phyloP scores from a whole-genome alignment of 495 filamentous ascomycete species.

The Neurospora sp. region DNA sequence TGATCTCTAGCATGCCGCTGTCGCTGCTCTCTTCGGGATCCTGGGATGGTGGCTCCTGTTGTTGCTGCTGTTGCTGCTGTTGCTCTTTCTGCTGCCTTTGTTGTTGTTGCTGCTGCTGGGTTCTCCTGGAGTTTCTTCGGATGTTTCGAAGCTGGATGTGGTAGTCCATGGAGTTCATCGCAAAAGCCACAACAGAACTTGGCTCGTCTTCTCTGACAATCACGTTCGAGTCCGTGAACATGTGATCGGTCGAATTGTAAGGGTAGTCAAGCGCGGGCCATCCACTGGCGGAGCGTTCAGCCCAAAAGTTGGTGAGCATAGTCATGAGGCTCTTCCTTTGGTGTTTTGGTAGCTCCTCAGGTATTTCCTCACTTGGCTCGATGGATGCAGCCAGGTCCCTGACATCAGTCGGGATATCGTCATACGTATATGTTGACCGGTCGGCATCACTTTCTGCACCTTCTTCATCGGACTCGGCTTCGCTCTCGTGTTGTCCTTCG shows the following conservation, averaged over 20 bases:
- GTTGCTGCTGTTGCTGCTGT: conserved; percentile 32
- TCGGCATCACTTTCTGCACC: conserved; percentile 64
- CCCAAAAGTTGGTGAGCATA: conserved; percentile 95
- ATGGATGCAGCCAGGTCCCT: conserved; percentile 52
- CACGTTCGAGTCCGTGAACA: conserved; percentile 95
- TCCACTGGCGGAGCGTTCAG: conserved; percentile 88
- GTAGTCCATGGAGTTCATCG: conserved; percentile 78
- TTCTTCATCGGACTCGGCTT: conserved; percentile 57
- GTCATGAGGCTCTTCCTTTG: conserved; percentile 88
- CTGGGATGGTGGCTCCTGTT: background rate
- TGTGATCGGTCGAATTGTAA: conserved; percentile 76
- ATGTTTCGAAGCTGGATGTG: conserved; percentile 64
- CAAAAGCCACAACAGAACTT: conserved; percentile 90
- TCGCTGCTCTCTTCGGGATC: conserved; percentile 23
- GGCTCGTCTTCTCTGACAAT: conserved; percentile 97
- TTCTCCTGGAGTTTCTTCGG: conserved; percentile 25
- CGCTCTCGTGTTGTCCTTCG: conserved; percentile 39
- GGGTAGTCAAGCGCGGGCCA: conserved; percentile 96
- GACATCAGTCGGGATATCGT: conserved; percentile 46
- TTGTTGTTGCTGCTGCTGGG: background rate
- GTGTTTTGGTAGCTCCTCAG: conserved; percentile 76
- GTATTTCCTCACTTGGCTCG: conserved; percentile 52
- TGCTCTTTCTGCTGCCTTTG: background rate
- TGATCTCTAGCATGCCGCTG: conserved; percentile 16
- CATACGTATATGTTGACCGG: conserved; percentile 36